Evolutionary conservation across 805 yeast species (phyloP).

Genomic region (Scheffersomyces stipitis): DNA sequence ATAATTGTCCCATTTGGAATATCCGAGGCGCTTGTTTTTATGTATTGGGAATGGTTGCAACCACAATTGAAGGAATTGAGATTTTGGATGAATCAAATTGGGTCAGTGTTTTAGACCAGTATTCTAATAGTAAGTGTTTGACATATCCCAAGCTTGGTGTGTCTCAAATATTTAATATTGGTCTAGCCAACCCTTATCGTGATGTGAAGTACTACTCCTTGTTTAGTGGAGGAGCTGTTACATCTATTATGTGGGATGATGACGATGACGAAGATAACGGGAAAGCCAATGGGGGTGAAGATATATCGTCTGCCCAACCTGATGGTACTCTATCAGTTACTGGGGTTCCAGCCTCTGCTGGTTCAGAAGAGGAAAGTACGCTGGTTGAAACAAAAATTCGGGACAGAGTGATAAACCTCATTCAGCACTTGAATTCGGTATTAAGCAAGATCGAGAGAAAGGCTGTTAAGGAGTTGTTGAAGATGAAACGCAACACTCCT

Average conservation of each 20-base stretch:
- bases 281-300: constrained; percentile 2
- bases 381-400: constrained; percentile 14
- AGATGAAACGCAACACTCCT: constrained; percentile 50
- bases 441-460: constrained; percentile 46
- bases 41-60: constrained; percentile 70
- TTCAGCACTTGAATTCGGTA: constrained; percentile 52
- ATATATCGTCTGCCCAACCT: neutral
- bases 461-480: constrained; percentile 57
- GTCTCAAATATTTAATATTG: constrained; percentile 16
- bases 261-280: constrained; percentile 11
- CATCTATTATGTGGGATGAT: constrained; percentile 7
- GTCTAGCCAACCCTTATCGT: constrained; percentile 21
- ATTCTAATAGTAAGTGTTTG: constrained; percentile 9
- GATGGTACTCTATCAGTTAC: too few species aligned
- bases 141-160: constrained; percentile 12
- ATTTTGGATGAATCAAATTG: constrained; percentile 80
- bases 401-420: constrained; percentile 29
- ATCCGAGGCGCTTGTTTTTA: constrained; percentile 76
- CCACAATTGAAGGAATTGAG: constrained; percentile 78
- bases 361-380: constrained; percentile 11
- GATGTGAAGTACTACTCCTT: constrained; percentile 20
- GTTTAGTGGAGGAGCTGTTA: constrained; percentile 13
- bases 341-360: too few species aligned
- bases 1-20: constrained; percentile 46
- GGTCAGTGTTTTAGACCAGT: constrained; percentile 30